Evolutionary conservation across 805 yeast species (phyloP), one percentile per base, ranked within the genome.

Genomic region (Kodamaea laetipori): DNA sequence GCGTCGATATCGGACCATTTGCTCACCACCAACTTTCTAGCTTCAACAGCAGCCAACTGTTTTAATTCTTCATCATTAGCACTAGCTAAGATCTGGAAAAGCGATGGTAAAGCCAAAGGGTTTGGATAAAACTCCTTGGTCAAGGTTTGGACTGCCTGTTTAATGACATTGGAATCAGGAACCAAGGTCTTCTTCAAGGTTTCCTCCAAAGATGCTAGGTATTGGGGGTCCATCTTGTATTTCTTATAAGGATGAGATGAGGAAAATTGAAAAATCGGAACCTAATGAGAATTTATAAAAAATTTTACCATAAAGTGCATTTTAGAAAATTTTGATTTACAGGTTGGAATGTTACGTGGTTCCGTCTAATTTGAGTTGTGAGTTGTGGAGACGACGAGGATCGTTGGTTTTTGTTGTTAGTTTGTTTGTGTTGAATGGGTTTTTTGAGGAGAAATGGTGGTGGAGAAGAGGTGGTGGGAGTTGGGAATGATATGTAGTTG

Each of bases 31-130:
- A 86, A 78, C 66, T 94, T 94, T 69, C 96, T 82, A 31, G 90
- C 89, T 71, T 94, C 99, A 50, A 94, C 96, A 49, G 97, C 95
- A n/a, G 97, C 95, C 49, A 94, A 75, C 66, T 90, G 96, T 58
- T 87, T 85, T 54, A 90, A 63, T 56, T 86, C 86, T 51, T 78
- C 84, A 56, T 82, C 82, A 31, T 75, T 67, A 53, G 83, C 81
- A 52, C 73, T 76, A 65, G 86, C 90, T 58, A 89, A 74, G 48
- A 94, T 79, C 57, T 87, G 94, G 55, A 92, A 72, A 62, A 92
- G 73, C 8, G 96, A 83, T 13, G 96, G 94, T 47, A 92, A 75
- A 13, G 92, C 78, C 53, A 77, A 70, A 19, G 87, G 79, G 55
- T 82, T 79, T 46, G 78, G 71, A 69, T 86, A 90, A 63, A 84